phyloP scores from a whole-genome alignment of 352 stramenopile species.

The Phytophthora colocasiae region DNA sequence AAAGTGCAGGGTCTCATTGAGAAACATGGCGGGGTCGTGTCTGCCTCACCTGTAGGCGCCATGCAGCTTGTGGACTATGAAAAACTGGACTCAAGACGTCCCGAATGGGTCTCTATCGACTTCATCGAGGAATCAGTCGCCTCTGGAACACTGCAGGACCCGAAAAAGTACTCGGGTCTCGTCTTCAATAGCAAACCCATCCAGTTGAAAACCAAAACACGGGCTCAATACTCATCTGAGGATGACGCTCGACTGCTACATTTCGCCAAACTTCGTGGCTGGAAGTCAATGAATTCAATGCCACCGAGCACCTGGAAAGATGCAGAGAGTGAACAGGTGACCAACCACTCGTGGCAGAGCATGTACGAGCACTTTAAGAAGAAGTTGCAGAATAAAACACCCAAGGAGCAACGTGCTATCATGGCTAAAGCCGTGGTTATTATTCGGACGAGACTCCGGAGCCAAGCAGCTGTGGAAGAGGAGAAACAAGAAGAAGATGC shows the following conservation, averaged over 20 bases:
- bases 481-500: neutral
- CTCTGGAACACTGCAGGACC: conserved; percentile 35
- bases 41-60: conserved; percentile 4
- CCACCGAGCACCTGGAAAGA: conserved; percentile 24
- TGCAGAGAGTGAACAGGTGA: conserved; percentile 34
- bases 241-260: conserved; percentile 57
- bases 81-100: conserved; percentile 29
- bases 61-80: conserved; percentile 55
- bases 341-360: conserved; percentile 41
- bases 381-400: conserved; percentile 44
- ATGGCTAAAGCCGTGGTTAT: conserved; percentile 32
- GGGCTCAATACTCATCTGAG: conserved; percentile 37
- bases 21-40: conserved; percentile 44
- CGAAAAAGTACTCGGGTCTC: conserved; percentile 44
- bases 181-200: conserved; percentile 4
- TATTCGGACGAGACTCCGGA: conserved; percentile 11
- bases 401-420: conserved; percentile 34
- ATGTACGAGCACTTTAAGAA: conserved; percentile 67
- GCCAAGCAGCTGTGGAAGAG: conserved; percentile 4
- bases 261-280: conserved; percentile 41
- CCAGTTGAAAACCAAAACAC: neutral
- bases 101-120: conserved; percentile 51
- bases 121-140: conserved; percentile 58
- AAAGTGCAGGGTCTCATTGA: conserved; percentile 37
- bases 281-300: conserved; percentile 30